These are phyloP conservation scores for Aspergillus floridensis DNA, from an alignment of 2,329 filamentous ascomycete species.

Conservation along the genomic window DNA sequence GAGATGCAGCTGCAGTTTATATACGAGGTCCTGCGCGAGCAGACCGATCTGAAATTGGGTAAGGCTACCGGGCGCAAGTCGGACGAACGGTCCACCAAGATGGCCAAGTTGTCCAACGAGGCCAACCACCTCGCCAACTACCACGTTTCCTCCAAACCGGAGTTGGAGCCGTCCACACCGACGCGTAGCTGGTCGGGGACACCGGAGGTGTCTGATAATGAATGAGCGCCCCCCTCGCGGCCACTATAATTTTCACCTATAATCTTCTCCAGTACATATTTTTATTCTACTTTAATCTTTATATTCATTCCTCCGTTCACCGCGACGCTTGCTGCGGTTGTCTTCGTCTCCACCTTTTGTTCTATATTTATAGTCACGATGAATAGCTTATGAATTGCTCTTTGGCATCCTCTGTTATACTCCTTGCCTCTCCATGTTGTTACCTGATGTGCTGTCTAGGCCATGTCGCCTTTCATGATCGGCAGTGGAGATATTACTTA, in stretches of 20 bases:
- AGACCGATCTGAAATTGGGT: constrained; percentile 35
- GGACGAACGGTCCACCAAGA: constrained; percentile 36
- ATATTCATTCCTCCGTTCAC: constrained; percentile 13
- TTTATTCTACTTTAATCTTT: constrained; percentile 9
- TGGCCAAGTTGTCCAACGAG: constrained; percentile 33
- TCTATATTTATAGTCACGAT: neutral
- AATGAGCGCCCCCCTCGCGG: constrained; percentile 20
- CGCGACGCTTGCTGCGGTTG: neutral
- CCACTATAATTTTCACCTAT: constrained; percentile 13
- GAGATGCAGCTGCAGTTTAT: constrained; percentile 82
- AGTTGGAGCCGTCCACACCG: constrained; percentile 33
- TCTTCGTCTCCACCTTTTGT: neutral
- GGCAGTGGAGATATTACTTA: too few relatives aligned
- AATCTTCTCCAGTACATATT: constrained; percentile 1
- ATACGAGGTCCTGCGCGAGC: constrained; percentile 76
- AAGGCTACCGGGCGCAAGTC: constrained; percentile 22
- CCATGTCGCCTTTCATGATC: too few relatives aligned
- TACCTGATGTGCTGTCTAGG: too few relatives aligned
- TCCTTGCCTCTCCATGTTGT: too few relatives aligned
- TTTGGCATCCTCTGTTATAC: too few relatives aligned
- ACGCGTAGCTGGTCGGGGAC: constrained; percentile 29
- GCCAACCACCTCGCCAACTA: constrained; percentile 24
- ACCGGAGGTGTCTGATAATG: constrained; percentile 31
- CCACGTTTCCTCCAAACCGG: constrained; percentile 30
- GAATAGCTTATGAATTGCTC: too few relatives aligned